Evolutionary conservation across 2,329 filamentous ascomycete genomes (phyloP).

Genomic region (Cordyceps militaris): DNA sequence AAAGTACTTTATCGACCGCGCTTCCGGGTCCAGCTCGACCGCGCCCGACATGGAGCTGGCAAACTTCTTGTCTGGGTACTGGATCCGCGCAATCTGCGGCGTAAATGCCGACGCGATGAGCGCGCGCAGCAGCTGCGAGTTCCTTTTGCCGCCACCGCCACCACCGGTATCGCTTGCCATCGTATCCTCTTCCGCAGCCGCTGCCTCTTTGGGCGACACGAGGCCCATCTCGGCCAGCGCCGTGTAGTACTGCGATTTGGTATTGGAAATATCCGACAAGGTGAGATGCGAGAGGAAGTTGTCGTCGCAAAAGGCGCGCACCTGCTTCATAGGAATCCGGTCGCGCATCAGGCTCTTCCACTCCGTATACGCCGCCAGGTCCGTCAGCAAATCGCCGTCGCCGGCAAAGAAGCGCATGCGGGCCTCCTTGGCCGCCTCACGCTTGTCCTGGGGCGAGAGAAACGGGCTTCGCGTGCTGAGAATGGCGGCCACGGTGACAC

Average conservation of each 20-base stretch:
- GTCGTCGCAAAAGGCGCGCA: slow-evolving; percentile 72
- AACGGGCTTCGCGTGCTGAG: slow-evolving; percentile 88
- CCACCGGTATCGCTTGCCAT: slow-evolving; percentile 22
- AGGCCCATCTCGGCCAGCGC: slow-evolving; percentile 84
- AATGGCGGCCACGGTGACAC: slow-evolving; percentile 82
- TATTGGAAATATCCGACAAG: slow-evolving; percentile 80
- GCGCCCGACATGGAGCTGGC: slow-evolving; percentile 79
- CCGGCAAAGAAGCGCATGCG: slow-evolving; percentile 65
- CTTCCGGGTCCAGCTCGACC: slow-evolving; percentile 88
- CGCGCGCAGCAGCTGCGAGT: slow-evolving; percentile 54
- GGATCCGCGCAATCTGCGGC: slow-evolving; percentile 85
- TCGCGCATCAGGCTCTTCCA: slow-evolving; percentile 65
- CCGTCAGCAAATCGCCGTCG: slow-evolving; percentile 84
- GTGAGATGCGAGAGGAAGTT: slow-evolving; percentile 82
- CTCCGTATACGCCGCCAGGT: slow-evolving; percentile 73
- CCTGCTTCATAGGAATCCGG: slow-evolving; percentile 51
- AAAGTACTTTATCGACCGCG: slow-evolving; percentile 86
- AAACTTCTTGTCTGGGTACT: slow-evolving; percentile 94
- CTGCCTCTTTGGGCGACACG: slow-evolving; percentile 38
- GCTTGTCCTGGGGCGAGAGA: slow-evolving; percentile 71
- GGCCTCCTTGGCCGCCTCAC: slow-evolving; percentile 74
- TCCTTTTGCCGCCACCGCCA: slow-evolving; percentile 22
- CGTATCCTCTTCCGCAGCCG: slow-evolving; percentile 22
- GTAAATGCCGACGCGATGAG: slow-evolving; percentile 67
- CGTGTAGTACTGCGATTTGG: slow-evolving; percentile 75